phyloP scores from a whole-genome alignment of 768 basidiomycete genomes.

The Tylopilus vinaceipallidus region DNA sequence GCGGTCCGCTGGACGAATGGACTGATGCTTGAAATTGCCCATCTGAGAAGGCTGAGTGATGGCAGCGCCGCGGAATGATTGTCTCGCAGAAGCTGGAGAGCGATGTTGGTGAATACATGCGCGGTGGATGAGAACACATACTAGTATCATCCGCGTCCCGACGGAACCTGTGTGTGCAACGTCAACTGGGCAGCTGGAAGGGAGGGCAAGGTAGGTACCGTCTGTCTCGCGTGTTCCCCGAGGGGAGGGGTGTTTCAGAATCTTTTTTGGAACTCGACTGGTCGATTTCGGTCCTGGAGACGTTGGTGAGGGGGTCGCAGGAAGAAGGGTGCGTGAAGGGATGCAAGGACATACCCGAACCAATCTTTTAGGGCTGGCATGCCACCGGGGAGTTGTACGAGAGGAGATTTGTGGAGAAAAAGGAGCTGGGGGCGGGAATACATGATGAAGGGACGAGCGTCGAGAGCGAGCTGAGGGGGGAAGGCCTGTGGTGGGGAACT shows the following conservation, averaged over 20 bases:
- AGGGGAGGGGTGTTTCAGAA: conserved; percentile 49
- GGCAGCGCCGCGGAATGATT: conserved; percentile 61
- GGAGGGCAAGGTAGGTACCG: conserved; percentile 41
- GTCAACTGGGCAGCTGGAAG: conserved; percentile 7
- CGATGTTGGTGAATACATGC: conserved; percentile 3
- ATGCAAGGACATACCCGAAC: conserved; percentile 68
- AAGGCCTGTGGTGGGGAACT: conserved; percentile 6
- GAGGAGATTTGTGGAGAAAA: conserved; percentile 66
- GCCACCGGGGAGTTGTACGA: conserved; percentile 64
- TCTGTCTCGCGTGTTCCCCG: conserved; percentile 60
- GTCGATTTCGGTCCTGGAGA: conserved; percentile 46
- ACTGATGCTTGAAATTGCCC: conserved; percentile 92
- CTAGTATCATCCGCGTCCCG: conserved; percentile 76
- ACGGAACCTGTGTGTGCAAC: conserved; percentile 52
- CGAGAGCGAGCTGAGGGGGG: conserved; percentile 11
- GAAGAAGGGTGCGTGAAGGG: conserved; percentile 13
- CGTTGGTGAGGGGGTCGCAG: conserved; percentile 19
- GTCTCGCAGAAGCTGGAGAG: conserved; percentile 53
- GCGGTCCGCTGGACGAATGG: conserved; percentile 65
- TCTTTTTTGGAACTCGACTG: conserved; percentile 53
- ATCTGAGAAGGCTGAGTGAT: conserved; percentile 85
- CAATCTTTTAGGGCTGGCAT: conserved; percentile 86
- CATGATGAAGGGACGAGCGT: conserved; percentile 48
- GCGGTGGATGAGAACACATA: conserved; percentile 30
- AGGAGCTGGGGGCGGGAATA: conserved; percentile 74